Conservation (phyloP, 257 asterid genomes). For the Leptodermis oblonga region DNA sequence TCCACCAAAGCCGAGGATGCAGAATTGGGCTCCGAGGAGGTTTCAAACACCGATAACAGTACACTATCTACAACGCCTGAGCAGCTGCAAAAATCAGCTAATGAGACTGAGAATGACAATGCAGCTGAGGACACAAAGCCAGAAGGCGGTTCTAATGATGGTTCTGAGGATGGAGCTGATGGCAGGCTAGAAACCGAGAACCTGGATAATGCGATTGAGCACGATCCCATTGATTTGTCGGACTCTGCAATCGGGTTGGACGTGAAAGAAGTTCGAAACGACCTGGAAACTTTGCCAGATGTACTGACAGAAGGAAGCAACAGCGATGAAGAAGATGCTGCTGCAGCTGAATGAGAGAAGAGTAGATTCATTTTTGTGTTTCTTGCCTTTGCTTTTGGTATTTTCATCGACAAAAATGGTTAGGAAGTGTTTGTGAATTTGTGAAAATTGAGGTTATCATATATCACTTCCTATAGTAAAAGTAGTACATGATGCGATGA, state of each 20-base stretch:
- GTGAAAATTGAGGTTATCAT: background rate
- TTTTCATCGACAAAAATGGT: too few relatives aligned
- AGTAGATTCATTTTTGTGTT: slow-evolving; percentile 18
- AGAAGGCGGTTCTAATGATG: slow-evolving; percentile 34
- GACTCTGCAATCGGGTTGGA: slow-evolving; percentile 47
- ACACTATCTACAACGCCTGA: slow-evolving; percentile 26
- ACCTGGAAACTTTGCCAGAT: slow-evolving; percentile 64
- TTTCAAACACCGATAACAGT: slow-evolving; percentile 23
- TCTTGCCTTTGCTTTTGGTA: slow-evolving; percentile 6
- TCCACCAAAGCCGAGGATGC: slow-evolving; percentile 25
- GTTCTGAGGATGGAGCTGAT: slow-evolving; percentile 26
- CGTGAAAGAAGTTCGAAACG: slow-evolving; percentile 48
- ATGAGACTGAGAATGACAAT: slow-evolving; percentile 24
- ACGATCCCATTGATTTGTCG: slow-evolving; percentile 52
- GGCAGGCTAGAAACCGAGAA: slow-evolving; percentile 29
- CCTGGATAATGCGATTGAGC: slow-evolving; percentile 42
- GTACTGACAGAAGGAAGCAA: slow-evolving; percentile 57
- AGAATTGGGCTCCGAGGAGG: slow-evolving; percentile 23
- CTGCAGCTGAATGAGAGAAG: slow-evolving; percentile 62
- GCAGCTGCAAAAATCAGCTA: slow-evolving; percentile 20
- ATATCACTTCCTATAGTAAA: background rate
- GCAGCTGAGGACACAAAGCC: slow-evolving; percentile 32
- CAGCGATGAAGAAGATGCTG: slow-evolving; percentile 52
- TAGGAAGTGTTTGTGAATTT: background rate
- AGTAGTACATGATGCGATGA: slow-evolving; percentile 1